Evolutionary conservation across 2,329 filamentous ascomycete genomes (phyloP), one percentile per base, ranked within the genome.

Genomic region (Fusarium sp.): DNA sequence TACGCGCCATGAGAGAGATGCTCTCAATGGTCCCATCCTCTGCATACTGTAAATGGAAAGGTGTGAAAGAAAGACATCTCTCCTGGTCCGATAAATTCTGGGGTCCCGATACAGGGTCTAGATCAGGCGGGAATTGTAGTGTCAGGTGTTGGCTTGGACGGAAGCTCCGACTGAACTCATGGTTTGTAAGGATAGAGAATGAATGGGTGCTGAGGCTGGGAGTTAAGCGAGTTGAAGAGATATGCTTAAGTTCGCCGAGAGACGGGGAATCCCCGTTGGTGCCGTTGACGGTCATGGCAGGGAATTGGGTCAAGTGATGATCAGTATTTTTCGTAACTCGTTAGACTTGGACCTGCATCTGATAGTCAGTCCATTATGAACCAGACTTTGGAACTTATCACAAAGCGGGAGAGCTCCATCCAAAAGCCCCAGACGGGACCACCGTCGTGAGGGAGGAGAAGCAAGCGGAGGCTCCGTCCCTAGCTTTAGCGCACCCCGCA

Each of bases 161-260:
- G 64, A 68, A 68, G 36, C n/a, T 44, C 36, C 28, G 47, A 18
- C 20, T 50, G 12, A 68, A 47, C 0, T 42, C 6, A 6, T 50
- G 34, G 12, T 48, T 62, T 38, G 41, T 15, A 13, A 42, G 22
- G 17, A 68, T n/a, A 11, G 66, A 17, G 8, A 68, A 68, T 9
- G 41, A 39, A 24, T 68, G 66, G 6, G 55, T 18, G 28, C 64
- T 68, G 30, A 68, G 64, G 17, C 42, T 62, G 17, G 55, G 47
- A 7, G 66, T 68, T 42, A 68, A 39, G 44, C 66, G 55, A 41
- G 55, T 68, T 14, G 64, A 68, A 7, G 64, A 68, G 7, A 54
- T 38, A 62, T 68, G 66, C 47, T 44, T 42, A 26, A 68, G 55
- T 8, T 42, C 15, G 41, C 50, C 41, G 20, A 38, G 41, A 7